Conservation (phyloP, 805 yeast genomes). For the Sugiyamaella mastotermitis region DNA sequence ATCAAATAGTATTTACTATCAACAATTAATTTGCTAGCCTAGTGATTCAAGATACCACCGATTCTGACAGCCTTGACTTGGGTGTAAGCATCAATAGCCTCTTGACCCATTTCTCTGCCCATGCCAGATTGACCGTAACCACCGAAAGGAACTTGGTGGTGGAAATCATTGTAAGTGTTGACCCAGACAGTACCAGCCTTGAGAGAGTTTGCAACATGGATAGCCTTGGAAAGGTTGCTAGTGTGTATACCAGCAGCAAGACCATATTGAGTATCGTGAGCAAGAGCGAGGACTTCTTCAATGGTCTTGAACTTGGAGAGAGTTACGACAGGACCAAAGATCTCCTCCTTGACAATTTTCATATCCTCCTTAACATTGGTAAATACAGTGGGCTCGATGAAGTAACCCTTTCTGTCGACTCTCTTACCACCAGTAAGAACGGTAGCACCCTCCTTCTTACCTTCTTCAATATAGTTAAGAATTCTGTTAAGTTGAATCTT, state of each 20-base stretch:
- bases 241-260: conserved; percentile 81
- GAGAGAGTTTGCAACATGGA: conserved; percentile 52
- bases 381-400: conserved; percentile 70
- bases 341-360: conserved; percentile 72
- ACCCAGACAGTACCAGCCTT: conserved; percentile 68
- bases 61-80: conserved; percentile 75
- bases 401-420: conserved; percentile 49
- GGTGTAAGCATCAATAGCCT: conserved; percentile 64
- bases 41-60: conserved; percentile 9
- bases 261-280: conserved; percentile 76
- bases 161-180: conserved; percentile 67
- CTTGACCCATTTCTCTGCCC: conserved; percentile 76
- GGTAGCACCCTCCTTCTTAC: conserved; percentile 78
- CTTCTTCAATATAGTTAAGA: conserved; percentile 65
- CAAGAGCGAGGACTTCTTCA: conserved; percentile 61
- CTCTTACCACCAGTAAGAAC: conserved; percentile 73
- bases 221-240: conserved; percentile 56
- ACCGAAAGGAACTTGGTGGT: conserved; percentile 69
- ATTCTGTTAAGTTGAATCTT: conserved; percentile 69
- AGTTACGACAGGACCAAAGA: conserved; percentile 86
- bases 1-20: too few relatives aligned
- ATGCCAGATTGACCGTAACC: conserved; percentile 76
- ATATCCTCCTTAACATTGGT: conserved; percentile 61
- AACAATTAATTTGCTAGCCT: too few relatives aligned
- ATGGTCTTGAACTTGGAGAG: conserved; percentile 58